Evolutionary conservation across 352 stramenopile species (phyloP), one percentile per base, ranked within the genome.

Genomic region (Pythium pyrilobum): DNA sequence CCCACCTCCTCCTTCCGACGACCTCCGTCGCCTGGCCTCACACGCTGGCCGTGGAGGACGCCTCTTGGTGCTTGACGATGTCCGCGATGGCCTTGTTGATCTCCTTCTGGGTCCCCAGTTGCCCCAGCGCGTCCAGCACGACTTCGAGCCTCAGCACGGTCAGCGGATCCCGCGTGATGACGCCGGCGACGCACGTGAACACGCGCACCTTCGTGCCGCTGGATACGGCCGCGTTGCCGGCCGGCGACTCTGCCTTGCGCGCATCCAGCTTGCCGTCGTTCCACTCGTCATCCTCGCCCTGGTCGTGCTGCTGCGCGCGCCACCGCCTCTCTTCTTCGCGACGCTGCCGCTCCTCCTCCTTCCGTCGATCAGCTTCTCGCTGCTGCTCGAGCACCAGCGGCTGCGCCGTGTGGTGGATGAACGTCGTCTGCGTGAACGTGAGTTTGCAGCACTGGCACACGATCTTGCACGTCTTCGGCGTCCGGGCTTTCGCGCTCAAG

Each of bases 61-160:
- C 10, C 31, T 33, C 41, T 49, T 44, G 47, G 24, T 18, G 33
- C 23, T 38, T 38, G 15, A 48, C 15, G 20, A 56, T 46, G 25
- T 5, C 18, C 8, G 36, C 25, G 21, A 56, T 40, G 20, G 29
- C 27, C 49, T 47, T 40, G 38, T 56, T 56, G n/a, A 56, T 56
- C 24, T 56, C 25, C 2, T 25, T 15, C 32, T 56, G 49, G 15
- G 38, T 47, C 5, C 49, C 49, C n/a, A 56, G 49, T 20, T 39
- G 21, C 4, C 41, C 24, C 2, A 56, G 16, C 4, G 49, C 49
- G 25, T 8, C 18, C 16, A 56, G 15, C 12, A 56, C 39, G 2
- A 1, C 15, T 0, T 56, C 49, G 16, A 56, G 29, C 39, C n/a
- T 27, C 25, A 56, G 18, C 6, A n/a, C 25, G 6, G 5, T 25